Base-by-base conservation (phyloP, 805 yeast species). In the Yarrowia deformans region DNA sequence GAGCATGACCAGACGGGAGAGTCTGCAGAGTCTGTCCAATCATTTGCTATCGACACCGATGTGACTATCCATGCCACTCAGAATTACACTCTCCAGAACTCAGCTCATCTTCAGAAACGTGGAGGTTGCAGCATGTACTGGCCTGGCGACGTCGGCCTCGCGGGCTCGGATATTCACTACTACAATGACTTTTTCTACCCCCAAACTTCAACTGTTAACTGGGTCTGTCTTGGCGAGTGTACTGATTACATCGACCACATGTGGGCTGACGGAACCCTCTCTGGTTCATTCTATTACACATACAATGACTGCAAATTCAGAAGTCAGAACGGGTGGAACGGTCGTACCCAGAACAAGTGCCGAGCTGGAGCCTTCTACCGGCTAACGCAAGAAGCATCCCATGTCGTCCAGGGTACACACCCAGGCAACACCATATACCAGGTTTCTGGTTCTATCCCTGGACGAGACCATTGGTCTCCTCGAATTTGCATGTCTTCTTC, bases 261-360 rank as follows among this genome's bases (percentile, higher is more conserved):
- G 37, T 56, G 63, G 63, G 63, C 46, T 29, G 89, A 16, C 88
- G 94, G 93, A 90, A 91, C 77, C 73, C 90, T 74, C 90, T 90
- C 9, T 82, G 90, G 70, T 86, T 90, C 84, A 81, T 89, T 76
- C 80, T 89, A 70, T 84, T 85, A 32, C 81, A 82, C 71, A 74
- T 78, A 56, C 48, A 56, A 40, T 29, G 63, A 56, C 48, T 56
- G 63, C 48, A 56, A 56, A 12, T 56, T 56, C 48, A 10, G 63
- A 40, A 56, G 63, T 18, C 63, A 56, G 48, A 56, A 56, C 39
- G 63, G 63, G 16, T 56, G 63, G 63, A 56, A 56, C 16, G 63
- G 63, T 13, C 45, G 63, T 29, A 56, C 63, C 14, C 48, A 42
- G 48, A 40, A 56, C 63, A 56, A 56, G 10, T 56, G 63, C 35